Percentiles rank a stretch among this genome's conserved stretches.
These are phyloP conservation scores for Mortierella sp. DNA, from an alignment of 371 early-diverging fungal species.

Conservation along the genomic window DNA sequence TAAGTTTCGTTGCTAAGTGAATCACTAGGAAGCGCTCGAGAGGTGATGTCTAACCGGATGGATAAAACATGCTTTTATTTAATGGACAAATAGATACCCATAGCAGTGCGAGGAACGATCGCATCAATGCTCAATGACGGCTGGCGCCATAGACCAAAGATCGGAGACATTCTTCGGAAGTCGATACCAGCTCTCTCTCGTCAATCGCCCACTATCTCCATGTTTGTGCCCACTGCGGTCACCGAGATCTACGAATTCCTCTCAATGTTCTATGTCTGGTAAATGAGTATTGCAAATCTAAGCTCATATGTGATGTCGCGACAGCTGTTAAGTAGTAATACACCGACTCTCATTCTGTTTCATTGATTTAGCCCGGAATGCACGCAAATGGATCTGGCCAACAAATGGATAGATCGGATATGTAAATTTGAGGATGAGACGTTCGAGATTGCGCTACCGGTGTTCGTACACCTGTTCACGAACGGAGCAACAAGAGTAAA, in stretches of 20 bases:
- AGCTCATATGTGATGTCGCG: too few species aligned
- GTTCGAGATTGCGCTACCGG: constrained; percentile 69
- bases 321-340: too few species aligned
- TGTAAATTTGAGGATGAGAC: constrained; percentile 71
- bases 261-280: constrained; percentile 69
- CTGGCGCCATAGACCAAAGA: constrained; percentile 67
- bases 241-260: constrained; percentile 74
- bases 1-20: too few species aligned
- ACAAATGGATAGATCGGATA: constrained; percentile 71
- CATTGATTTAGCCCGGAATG: constrained; percentile 17
- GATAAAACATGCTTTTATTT: too few species aligned
- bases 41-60: too few species aligned
- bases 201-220: constrained; percentile 57
- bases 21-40: too few species aligned
- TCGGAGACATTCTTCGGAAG: constrained; percentile 64
- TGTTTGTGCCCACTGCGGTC: constrained; percentile 65
- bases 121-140: constrained; percentile 56
- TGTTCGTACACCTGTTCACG: constrained; percentile 66
- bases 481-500: constrained; percentile 64
- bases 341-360: too few species aligned
- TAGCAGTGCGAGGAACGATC: constrained; percentile 62
- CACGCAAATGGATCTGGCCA: constrained; percentile 58
- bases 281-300: too few species aligned
- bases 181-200: constrained; percentile 62
- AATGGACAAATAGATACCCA: constrained; percentile 58